Evolutionary conservation across 345 rosid species (phyloP), one percentile per base, ranked within the genome.

Genomic region (Gossypium thurberi): DNA sequence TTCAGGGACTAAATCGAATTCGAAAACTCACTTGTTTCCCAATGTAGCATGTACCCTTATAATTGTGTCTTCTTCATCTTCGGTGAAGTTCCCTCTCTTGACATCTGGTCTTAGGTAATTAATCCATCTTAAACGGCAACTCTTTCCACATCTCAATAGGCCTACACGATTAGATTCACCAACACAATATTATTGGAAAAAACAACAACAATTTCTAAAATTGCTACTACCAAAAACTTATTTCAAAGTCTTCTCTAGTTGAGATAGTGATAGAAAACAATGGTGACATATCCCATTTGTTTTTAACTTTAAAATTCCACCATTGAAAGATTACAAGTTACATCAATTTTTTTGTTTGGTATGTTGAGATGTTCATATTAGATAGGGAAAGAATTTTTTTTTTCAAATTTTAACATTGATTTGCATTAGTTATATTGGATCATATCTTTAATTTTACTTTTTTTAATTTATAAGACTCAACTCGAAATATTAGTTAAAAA

Each of bases 31-130:
- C 98, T 86, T 91, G 91, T 91, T 94, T 47, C 98, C 98, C 50
- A 87, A 37, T 56, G 78, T 76, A 17, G 81, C 81, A 51, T 90
- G 98, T 1, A 91, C 80, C 68, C 71, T 76, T 6, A 91, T 84
- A 47, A 94, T 80, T 48, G 81, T 71, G 25, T 88, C 88, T 74
- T 94, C 97, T 75, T 91, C 98, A 58, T 87, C 87, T 13, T 20
- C 8, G 72, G 86, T 86, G 88, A 92, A 90, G 70, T 86, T 87
- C 9, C 98, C 98, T 2, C 97, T 78, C 73, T 86, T 94, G 47
- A 91, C 86, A 70, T 94, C 97, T 9, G 98, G 98, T 58, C 97
- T 75, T n/a, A 91, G 79, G 84, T 94, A 94, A 73, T 94, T 94
- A 42, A 89, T 89, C 98, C 98, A 91, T 77, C 97, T 84, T 57